phyloP scores from a whole-genome alignment of 495 filamentous ascomycete species.

The Glonium stellatum region DNA sequence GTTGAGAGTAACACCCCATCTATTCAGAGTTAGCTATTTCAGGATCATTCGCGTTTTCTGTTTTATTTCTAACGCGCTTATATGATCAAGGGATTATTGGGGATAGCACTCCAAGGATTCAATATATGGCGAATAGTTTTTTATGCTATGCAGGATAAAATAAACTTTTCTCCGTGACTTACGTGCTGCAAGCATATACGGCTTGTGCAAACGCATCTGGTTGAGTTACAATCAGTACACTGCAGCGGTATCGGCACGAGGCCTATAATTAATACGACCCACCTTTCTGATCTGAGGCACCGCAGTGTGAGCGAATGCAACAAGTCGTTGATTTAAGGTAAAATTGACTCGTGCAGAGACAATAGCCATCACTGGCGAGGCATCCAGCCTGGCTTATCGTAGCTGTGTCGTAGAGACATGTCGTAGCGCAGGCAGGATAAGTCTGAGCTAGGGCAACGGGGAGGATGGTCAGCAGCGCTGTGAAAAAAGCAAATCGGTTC shows the following conservation, averaged over 20 bases:
- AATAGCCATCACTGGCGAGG: slow-evolving; percentile 1
- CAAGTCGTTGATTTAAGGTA: slow-evolving; percentile 1
- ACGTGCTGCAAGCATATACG: neutral
- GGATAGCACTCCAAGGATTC: too few species aligned
- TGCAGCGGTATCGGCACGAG: neutral
- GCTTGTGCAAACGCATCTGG: neutral
- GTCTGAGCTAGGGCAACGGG: neutral
- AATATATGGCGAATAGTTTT: too few species aligned
- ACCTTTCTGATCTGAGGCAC: neutral
- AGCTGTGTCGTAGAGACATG: slow-evolving; percentile 1
- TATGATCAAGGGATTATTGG: too few species aligned
- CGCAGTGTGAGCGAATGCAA: slow-evolving; percentile 1
- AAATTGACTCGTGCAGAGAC: slow-evolving; percentile 4
- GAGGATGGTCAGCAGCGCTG: neutral
- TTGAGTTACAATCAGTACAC: neutral
- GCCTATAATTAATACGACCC: neutral
- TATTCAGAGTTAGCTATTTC: neutral
- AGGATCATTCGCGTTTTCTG: neutral
- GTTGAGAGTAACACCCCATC: slow-evolving; percentile 1
- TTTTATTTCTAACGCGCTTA: too few species aligned
- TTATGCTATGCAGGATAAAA: too few species aligned
- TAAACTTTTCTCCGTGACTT: neutral
- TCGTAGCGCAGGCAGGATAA: neutral
- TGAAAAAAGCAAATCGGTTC: neutral
- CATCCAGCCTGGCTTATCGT: neutral